phyloP scores from a whole-genome alignment of 768 basidiomycete species.

The Candolleomyces efflorescens region DNA sequence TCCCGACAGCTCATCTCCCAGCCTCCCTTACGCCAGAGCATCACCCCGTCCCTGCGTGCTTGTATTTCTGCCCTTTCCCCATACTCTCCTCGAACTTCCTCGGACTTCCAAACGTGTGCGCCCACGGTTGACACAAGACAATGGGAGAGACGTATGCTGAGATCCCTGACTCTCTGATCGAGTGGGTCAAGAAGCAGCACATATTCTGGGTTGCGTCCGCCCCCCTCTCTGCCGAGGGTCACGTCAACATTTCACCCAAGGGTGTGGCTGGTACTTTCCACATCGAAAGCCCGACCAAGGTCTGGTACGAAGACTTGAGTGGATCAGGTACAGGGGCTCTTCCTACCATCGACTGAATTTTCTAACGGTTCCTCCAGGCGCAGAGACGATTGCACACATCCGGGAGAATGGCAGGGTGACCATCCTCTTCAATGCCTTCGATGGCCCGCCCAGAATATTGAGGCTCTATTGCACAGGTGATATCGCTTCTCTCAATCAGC shows the following conservation, averaged over 20 bases:
- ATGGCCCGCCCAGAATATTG: constrained; percentile 54
- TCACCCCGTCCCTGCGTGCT: constrained; percentile 27
- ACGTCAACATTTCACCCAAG: constrained; percentile 69
- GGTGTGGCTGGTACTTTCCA: constrained; percentile 59
- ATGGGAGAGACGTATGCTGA: constrained; percentile 60
- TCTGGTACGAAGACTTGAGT: constrained; percentile 75
- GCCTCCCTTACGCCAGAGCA: constrained; percentile 70
- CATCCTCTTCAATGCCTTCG: constrained; percentile 58
- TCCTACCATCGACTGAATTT: background rate
- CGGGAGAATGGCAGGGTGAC: constrained; percentile 62
- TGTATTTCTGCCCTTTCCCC: background rate
- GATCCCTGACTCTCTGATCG: constrained; percentile 47
- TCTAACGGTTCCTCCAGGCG: constrained; percentile 20
- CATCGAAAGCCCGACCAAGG: constrained; percentile 43
- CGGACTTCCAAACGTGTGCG: background rate
- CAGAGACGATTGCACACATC: constrained; percentile 43
- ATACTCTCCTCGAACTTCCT: background rate
- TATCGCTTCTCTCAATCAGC: constrained; percentile 9
- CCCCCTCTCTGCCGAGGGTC: constrained; percentile 51
- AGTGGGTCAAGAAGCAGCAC: constrained; percentile 60
- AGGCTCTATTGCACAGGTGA: constrained; percentile 57
- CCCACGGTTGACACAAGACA: background rate
- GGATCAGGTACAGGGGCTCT: constrained; percentile 50
- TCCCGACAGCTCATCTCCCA: constrained; percentile 72
- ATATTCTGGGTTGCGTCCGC: constrained; percentile 72